Evolutionary conservation across 176 grass and related monocot species (phyloP).

Genomic region (Rhipidocladum racemiflorum): DNA sequence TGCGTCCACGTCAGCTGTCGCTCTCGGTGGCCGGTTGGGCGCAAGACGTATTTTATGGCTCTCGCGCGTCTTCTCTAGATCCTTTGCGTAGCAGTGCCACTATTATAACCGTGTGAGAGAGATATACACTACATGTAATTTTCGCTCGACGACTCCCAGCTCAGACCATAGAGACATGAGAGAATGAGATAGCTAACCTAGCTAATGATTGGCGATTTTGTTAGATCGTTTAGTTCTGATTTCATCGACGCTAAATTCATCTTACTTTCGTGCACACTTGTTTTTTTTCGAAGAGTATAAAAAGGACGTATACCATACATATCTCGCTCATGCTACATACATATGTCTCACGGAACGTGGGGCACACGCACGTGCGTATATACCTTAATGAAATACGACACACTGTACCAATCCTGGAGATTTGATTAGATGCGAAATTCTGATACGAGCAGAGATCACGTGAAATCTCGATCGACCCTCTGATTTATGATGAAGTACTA

Average conservation of each 20-base stretch:
- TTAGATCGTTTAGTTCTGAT: not conserved
- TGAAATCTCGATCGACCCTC: too few relatives aligned
- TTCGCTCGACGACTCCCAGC: not conserved
- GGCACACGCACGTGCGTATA: too few relatives aligned
- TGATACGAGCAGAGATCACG: too few relatives aligned
- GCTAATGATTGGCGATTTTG: not conserved
- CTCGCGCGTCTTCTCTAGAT: not conserved
- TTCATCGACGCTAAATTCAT: not conserved
- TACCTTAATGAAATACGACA: too few relatives aligned
- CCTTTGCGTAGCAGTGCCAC: not conserved
- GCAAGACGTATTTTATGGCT: not conserved
- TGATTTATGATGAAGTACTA: not conserved
- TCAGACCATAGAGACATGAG: not conserved
- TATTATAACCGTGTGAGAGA: not conserved
- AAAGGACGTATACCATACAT: too few relatives aligned
- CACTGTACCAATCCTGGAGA: too few relatives aligned
- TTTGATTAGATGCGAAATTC: too few relatives aligned
- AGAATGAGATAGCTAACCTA: not conserved
- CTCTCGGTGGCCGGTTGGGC: slow-evolving; percentile 14
- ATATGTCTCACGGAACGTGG: too few relatives aligned
- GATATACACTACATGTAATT: not conserved
- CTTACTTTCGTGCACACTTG: not conserved
- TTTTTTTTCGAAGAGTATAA: too few relatives aligned
- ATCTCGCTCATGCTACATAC: too few relatives aligned
- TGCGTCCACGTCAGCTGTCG: not conserved